Evolutionary conservation across 2,329 filamentous ascomycete genomes (phyloP).

Genomic region (Fusarium coffeatum): DNA sequence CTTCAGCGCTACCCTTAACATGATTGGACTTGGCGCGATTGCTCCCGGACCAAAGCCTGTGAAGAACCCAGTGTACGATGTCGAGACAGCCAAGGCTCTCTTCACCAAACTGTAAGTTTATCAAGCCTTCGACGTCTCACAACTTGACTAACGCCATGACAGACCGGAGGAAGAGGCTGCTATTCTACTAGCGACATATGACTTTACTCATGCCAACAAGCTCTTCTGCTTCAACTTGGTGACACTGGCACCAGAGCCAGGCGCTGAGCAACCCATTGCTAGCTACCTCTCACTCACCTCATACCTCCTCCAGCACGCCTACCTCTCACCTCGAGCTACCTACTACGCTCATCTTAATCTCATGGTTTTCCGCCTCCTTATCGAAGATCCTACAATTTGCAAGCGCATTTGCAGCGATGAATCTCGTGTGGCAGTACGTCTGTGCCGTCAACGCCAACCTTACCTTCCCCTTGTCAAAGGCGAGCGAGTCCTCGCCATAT

Average conservation of each 20-base stretch:
- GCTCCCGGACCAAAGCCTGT: constrained; percentile 74
- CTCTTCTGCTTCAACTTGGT: constrained; percentile 90
- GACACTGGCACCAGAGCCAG: constrained; percentile 68
- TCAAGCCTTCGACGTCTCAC: rapidly evolving
- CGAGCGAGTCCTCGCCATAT: constrained; percentile 78
- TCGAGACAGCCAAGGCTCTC: constrained; percentile 83
- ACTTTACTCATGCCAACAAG: constrained; percentile 95
- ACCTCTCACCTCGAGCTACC: constrained; percentile 81
- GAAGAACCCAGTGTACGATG: constrained; percentile 70
- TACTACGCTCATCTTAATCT: constrained; percentile 88
- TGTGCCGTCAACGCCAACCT: constrained; percentile 90
- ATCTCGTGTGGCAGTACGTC: constrained; percentile 76
- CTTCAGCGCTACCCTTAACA: constrained; percentile 80
- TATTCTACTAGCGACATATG: constrained; percentile 86
- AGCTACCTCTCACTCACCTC: constrained; percentile 89
- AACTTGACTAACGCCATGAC: constrained; percentile 9
- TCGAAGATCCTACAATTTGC: constrained; percentile 85
- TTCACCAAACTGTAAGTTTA: constrained; percentile 79
- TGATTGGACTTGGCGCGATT: constrained; percentile 85
- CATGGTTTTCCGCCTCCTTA: constrained; percentile 84
- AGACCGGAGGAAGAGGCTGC: constrained; percentile 85
- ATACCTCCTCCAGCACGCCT: constrained; percentile 92
- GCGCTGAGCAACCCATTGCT: constrained; percentile 78
- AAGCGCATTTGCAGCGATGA: constrained; percentile 88
- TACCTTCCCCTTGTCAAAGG: constrained; percentile 80